Base-by-base conservation (phyloP, 345 rosid species). In the Citrus glauca region DNA sequence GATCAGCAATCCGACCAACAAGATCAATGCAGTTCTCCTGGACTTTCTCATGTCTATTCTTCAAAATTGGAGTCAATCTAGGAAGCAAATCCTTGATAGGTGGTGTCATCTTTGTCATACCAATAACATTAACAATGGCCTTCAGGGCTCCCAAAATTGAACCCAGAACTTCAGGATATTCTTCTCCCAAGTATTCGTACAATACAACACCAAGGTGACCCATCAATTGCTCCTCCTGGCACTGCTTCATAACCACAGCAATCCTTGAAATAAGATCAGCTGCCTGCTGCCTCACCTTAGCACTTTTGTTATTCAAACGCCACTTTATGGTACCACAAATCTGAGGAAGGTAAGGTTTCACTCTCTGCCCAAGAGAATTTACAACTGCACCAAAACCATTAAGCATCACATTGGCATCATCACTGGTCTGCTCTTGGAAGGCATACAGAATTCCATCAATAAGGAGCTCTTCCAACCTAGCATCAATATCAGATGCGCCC, bases 31-130 rank as follows among this genome's bases (percentile, higher is more conserved):
- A 97, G 81, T 97, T 97, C 82, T 97, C 99, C 83, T 97, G 99
- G 78, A 97, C 98, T 78, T 97, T 97, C 91, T 97, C 99, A 35
- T 97, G 99, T 73, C 98, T 91, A 81, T 97, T 97, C 92, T 97
- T 97, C 92, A 97, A 84, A 69, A 97, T 92, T 4, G 99, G 99
- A 2, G 99, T 94, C 87, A 97, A 85, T 77, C 99, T 87, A 32
- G 99, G 99, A 81, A 97, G 99, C 85, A 97, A 85, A 84, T 97
- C 99, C 86, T 97, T 97, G 37, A 97, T 97, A 19, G 99, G 98
- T 65, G 99, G 99, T 25, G 99, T 94, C 99, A 94, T 97, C 84
- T 97, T 97, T 1, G 99, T 94, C 98, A 97, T 97, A 83, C 99
- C 99, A 74, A 97, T 94, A 77, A 97, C 99, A 60, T 97, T 97